Evolutionary conservation across 768 basidiomycete genomes (phyloP).

Genomic region (Mrakia blollopis): DNA sequence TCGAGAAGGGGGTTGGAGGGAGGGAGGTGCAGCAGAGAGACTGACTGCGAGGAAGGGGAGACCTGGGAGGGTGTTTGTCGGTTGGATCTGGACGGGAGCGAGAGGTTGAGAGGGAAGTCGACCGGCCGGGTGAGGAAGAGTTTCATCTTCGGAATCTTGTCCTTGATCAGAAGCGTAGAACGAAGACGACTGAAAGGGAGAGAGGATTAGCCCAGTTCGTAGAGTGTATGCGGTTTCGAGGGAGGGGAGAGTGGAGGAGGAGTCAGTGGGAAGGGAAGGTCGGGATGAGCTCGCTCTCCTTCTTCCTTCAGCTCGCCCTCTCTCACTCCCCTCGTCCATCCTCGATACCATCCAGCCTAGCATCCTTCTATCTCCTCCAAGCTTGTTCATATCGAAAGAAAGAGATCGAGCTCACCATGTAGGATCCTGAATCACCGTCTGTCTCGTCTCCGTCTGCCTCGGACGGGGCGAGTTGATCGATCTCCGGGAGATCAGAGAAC

Average conservation of each 20-base stretch:
- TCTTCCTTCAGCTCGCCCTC: not conserved
- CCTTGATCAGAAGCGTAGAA: slow-evolving; percentile 17
- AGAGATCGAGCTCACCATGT: not conserved
- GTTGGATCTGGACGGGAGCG: not conserved
- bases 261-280: not conserved
- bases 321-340: not conserved
- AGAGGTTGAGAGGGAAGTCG: not conserved
- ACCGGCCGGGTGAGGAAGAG: not conserved
- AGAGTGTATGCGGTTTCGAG: not conserved
- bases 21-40: too few species aligned
- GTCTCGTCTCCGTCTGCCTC: not conserved
- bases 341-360: too few species aligned
- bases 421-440: not conserved
- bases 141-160: slow-evolving; percentile 8
- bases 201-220: not conserved
- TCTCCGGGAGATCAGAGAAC: not conserved
- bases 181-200: not conserved
- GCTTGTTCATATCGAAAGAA: not conserved
- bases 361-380: too few species aligned
- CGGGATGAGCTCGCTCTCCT: not conserved
- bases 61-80: not conserved
- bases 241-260: not conserved
- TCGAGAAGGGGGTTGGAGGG: too few species aligned
- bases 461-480: not conserved
- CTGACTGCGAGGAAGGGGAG: not conserved